Evolutionary conservation across 2,329 filamentous ascomycete species (phyloP).

Genomic region (Fusarium sp.): DNA sequence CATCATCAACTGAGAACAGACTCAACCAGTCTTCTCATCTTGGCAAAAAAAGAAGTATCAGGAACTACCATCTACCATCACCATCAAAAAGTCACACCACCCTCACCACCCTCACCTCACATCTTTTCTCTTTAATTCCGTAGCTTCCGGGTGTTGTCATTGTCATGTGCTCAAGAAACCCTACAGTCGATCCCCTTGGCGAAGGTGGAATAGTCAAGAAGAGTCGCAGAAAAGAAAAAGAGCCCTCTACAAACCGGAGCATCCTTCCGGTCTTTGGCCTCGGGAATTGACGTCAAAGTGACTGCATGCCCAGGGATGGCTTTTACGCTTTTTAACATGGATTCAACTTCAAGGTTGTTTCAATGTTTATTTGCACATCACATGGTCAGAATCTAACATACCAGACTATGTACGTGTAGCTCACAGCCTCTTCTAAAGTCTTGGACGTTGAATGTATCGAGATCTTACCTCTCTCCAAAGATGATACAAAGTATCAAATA

Average conservation of each 20-base stretch:
- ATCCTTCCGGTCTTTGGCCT: background rate
- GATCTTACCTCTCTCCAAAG: slow-evolving; percentile 2
- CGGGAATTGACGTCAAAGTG: slow-evolving; percentile 44
- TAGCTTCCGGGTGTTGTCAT: slow-evolving; percentile 28
- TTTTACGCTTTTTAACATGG: background rate
- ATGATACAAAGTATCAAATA: background rate
- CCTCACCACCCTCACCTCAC: slow-evolving; percentile 18
- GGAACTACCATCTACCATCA: slow-evolving; percentile 9
- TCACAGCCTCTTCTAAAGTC: background rate
- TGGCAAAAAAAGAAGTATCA: background rate
- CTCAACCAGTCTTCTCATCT: too few species aligned
- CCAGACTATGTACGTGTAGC: background rate
- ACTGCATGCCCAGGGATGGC: slow-evolving; percentile 19
- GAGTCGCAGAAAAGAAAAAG: background rate
- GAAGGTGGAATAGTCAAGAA: slow-evolving; percentile 1
- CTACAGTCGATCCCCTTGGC: slow-evolving; percentile 29
- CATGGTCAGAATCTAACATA: background rate
- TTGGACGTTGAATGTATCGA: slow-evolving; percentile 2
- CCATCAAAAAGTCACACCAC: slow-evolving; percentile 25
- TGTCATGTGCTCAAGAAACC: slow-evolving; percentile 31
- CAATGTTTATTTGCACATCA: slow-evolving; percentile 9
- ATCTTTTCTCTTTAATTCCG: slow-evolving; percentile 8
- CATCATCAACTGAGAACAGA: too few species aligned
- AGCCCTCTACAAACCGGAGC: slow-evolving; percentile 8
- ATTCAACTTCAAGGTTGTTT: slow-evolving; percentile 14